phyloP scores from a whole-genome alignment of 2,329 filamentous ascomycete species.

The Sporothrix curviconia region DNA sequence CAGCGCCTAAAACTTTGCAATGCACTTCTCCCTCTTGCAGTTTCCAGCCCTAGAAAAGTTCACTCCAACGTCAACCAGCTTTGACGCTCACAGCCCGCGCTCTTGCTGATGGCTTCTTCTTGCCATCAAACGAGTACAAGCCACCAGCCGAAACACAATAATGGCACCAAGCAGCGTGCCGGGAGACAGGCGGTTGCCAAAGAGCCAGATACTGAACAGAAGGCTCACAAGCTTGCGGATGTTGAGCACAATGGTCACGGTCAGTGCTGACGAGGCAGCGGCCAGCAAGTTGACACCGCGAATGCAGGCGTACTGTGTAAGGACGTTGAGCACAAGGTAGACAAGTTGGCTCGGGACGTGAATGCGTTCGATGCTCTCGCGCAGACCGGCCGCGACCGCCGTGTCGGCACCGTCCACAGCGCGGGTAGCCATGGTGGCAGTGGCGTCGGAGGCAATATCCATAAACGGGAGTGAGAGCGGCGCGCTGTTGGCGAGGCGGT shows the following conservation, averaged over 20 bases:
- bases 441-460: background rate
- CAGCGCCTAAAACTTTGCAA: too few species aligned
- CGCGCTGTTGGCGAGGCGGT: constrained; percentile 56
- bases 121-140: constrained; percentile 73
- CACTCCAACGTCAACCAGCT: constrained; percentile 20
- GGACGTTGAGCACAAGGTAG: constrained; percentile 66
- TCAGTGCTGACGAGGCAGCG: constrained; percentile 80
- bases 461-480: constrained; percentile 44
- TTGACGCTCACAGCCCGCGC: constrained; percentile 25
- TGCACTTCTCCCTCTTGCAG: too few species aligned
- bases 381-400: constrained; percentile 31
- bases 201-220: constrained; percentile 85
- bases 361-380: constrained; percentile 32
- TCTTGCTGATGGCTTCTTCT: constrained; percentile 30
- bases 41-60: too few species aligned
- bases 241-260: constrained; percentile 93
- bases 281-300: constrained; percentile 92
- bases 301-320: constrained; percentile 93
- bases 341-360: constrained; percentile 62
- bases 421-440: background rate
- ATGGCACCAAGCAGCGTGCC: constrained; percentile 75
- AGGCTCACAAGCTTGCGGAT: constrained; percentile 90
- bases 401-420: constrained; percentile 18
- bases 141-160: constrained; percentile 89
- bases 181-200: constrained; percentile 72